A percentile compares a stretch with the other conserved stretches of the same genome.
phyloP scores from a whole-genome alignment of 2,329 filamentous ascomycete genomes.

The Talaromyces rugulosus region DNA sequence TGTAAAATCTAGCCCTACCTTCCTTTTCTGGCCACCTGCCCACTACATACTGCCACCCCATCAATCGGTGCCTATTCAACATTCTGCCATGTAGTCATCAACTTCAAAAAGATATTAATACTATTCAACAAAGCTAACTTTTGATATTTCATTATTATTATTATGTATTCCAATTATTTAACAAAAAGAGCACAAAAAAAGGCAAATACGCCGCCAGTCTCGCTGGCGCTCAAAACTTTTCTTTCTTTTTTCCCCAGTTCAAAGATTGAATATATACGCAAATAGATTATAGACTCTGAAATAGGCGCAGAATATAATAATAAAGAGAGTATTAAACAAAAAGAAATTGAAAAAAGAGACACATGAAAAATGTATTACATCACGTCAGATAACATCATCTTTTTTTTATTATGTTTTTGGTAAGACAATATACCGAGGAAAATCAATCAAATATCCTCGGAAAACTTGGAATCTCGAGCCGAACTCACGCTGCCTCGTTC shows the following conservation, averaged over 20 bases:
- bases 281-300: neutral
- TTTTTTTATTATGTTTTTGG: neutral
- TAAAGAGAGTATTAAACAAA: neutral
- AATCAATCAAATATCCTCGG: constrained; percentile 30
- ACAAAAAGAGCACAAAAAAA: no score
- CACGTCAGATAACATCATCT: neutral
- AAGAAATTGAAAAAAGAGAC: neutral
- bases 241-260: neutral
- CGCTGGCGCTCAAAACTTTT: no score
- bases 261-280: neutral
- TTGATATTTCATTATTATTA: no score
- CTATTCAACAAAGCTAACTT: no score
- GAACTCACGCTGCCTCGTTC: constrained; percentile 20
- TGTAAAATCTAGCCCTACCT: no score
- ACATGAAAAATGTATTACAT: neutral
- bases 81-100: no score
- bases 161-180: no score
- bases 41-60: no score
- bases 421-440: neutral
- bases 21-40: no score
- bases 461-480: constrained; percentile 32
- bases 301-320: neutral
- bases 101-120: no score
- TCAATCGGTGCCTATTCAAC: no score
- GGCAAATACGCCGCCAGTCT: no score